Evolutionary conservation across 768 basidiomycete genomes (phyloP), one percentile per base, ranked within the genome.

Genomic region (Boletus rubroflammeus): DNA sequence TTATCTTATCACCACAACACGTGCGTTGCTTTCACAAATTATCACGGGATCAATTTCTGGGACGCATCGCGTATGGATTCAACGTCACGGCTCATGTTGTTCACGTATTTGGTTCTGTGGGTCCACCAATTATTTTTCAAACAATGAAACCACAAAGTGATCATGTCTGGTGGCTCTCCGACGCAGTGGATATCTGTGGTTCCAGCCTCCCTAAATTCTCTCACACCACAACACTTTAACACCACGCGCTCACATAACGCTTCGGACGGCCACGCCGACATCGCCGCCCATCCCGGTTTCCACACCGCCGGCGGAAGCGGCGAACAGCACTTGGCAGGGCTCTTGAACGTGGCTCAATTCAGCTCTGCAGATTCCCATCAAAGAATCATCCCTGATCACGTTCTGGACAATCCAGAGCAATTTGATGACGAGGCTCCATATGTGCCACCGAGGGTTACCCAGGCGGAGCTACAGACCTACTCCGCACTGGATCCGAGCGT

Each of bases 31-130:
- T 46, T 41, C 25, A 3, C 39, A 6, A 39, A 36, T 1, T 5
- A 46, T 57, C 55, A 55, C 58, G 48, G 56, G 44, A 53, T 19
- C 48, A 48, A 45, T 49, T 49, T 51, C 39, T 25, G 51, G 53
- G 36, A 48, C 58, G 50, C 57, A 55, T 55, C 63, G 55, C 63
- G 55, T 55, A 44, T 53, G 31, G 14, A 28, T 29, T 41, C 45
- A 29, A 43, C 48, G 28, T 47, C 34, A 38, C 48, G 58, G 34
- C 36, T 42, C 40, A 13, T 64, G 62, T 66, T 71, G 67, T 64
- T 42, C 53, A 41, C 44, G 21, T 71, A 60, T 71, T 71, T 71
- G 69, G 69, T 41, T 42, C 38, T 71, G 69, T 71, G 69, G 69
- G 69, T 71, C 69, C 69, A 57, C 51, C 9, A 51, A 32, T 49